Base-by-base conservation (phyloP, 1,139 yeast species). In the Suhomyces kunorum region DNA sequence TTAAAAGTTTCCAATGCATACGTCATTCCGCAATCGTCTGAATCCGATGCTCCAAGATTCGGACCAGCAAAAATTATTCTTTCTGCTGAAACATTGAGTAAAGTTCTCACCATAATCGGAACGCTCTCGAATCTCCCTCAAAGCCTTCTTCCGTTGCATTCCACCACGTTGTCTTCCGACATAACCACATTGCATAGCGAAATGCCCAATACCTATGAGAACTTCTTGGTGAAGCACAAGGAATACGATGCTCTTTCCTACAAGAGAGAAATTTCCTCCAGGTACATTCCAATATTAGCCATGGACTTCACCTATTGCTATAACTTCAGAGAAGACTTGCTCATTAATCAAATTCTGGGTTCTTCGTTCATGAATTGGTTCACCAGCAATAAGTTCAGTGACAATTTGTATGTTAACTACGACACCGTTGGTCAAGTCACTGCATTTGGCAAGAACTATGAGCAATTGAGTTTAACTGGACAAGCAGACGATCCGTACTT, bases 361-460 rank as follows among this genome's bases (percentile, higher is more conserved):
- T 53, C 59, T n/a, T 67, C 74, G 2, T 66, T 71, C 34, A 56
- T 70, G 40, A 62, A 61, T 35, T 71, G 76, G 76, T 48, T 71
- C 33, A 66, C 73, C 1, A 65, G 64, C 0, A 66, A 63, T 40
- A 47, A 54, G 18, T 57, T 64, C 29, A 55, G 60, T 19, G 52
- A 58, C 14, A 59, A 59, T 30, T 46, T 54, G 28, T 66, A 66
- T 44, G 38, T 58, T 14, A 48, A 44, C 8, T 60, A 53, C 27
- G 51, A 59, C 29, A 58, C 67, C 1, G 45, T 47, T 6, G 48
- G 42, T 3, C 23, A 43, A 14, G 45, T 58, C 11, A 60, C 68
- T 8, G 49, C 49, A 28, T 48, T 60, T 14, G 30, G 38, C 1
- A 47, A 47, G 3, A 53, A 56, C 32, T 43, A 28, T 18, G 23